phyloP scores from a whole-genome alignment of 2,329 filamentous ascomycete genomes.

The Laburnicola sp. region DNA sequence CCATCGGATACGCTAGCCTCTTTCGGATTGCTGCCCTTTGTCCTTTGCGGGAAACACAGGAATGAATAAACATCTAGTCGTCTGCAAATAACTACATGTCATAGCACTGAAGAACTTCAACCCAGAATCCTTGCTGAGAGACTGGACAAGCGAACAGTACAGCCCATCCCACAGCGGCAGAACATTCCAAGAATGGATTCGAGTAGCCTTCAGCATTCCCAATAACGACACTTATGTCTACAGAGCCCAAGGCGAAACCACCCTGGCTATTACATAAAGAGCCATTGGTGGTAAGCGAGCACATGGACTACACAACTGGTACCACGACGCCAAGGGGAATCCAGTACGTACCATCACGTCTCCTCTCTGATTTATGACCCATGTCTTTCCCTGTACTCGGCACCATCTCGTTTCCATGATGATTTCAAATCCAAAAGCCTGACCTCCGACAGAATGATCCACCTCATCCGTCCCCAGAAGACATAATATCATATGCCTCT shows the following conservation, averaged over 20 bases:
- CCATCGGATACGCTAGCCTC: no score
- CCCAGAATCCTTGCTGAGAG: constrained; percentile 50
- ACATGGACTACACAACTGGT: constrained; percentile 57
- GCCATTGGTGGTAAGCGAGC: constrained; percentile 52
- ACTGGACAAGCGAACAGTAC: constrained; percentile 48
- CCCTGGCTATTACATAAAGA: constrained; percentile 53
- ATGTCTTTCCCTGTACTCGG: no score
- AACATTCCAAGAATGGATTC: constrained; percentile 50
- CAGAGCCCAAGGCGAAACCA: constrained; percentile 55
- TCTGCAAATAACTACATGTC: not conserved
- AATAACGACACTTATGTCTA: constrained; percentile 55
- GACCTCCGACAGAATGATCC: constrained; percentile 18
- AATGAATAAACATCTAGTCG: not conserved
- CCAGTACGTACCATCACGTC: constrained; percentile 17
- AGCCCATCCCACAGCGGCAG: constrained; percentile 28
- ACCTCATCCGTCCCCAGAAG: constrained; percentile 43
- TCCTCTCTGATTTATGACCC: not conserved
- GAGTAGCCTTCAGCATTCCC: constrained; percentile 53
- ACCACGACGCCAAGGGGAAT: constrained; percentile 49
- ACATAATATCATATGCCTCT: constrained; percentile 67
- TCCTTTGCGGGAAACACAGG: no score
- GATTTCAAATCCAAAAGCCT: not conserved
- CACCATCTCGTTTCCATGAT: not conserved
- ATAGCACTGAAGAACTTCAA: constrained; percentile 47
- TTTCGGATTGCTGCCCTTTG: no score